Conservation (phyloP, 164 flowering plant genomes). For the Annona cherimola region DNA sequence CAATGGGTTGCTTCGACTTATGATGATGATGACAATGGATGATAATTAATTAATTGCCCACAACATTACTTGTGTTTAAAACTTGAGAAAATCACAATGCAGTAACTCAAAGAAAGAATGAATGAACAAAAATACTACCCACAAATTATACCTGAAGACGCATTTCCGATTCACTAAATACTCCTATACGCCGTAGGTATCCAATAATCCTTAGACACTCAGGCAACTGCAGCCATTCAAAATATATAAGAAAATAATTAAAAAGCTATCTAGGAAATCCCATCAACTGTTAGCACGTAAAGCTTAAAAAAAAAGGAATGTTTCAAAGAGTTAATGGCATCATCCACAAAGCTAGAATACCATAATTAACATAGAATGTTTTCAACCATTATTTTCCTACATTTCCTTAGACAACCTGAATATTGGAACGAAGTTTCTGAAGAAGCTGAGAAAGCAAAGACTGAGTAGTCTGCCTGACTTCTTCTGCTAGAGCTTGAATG, state of each 20-base stretch:
- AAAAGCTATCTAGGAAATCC: not conserved
- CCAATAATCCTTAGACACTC: slow-evolving; percentile 96
- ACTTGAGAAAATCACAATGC: not conserved
- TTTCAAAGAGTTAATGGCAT: not conserved
- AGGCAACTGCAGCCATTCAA: slow-evolving; percentile 58
- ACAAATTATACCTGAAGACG: slow-evolving; percentile 64
- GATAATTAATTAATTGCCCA: too few species aligned
- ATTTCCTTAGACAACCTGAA: slow-evolving; percentile 50
- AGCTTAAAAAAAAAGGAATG: not conserved
- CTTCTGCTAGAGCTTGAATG: slow-evolving; percentile 85
- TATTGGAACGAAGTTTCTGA: slow-evolving; percentile 90
- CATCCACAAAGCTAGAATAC: not conserved
- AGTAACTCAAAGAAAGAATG: not conserved
- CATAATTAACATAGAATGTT: not conserved
- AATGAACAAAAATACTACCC: not conserved
- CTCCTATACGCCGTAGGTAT: slow-evolving; percentile 95
- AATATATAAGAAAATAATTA: not conserved
- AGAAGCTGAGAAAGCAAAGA: slow-evolving; percentile 96
- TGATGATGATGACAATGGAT: too few species aligned
- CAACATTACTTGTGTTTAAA: not conserved
- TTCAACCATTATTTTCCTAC: not conserved
- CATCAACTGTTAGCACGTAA: not conserved
- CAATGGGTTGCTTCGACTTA: too few species aligned
- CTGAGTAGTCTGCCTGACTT: slow-evolving; percentile 87
- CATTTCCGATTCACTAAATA: slow-evolving; percentile 91